Evolutionary conservation across 2,329 filamentous ascomycete genomes (phyloP).

Genomic region (Diplodia mutila): DNA sequence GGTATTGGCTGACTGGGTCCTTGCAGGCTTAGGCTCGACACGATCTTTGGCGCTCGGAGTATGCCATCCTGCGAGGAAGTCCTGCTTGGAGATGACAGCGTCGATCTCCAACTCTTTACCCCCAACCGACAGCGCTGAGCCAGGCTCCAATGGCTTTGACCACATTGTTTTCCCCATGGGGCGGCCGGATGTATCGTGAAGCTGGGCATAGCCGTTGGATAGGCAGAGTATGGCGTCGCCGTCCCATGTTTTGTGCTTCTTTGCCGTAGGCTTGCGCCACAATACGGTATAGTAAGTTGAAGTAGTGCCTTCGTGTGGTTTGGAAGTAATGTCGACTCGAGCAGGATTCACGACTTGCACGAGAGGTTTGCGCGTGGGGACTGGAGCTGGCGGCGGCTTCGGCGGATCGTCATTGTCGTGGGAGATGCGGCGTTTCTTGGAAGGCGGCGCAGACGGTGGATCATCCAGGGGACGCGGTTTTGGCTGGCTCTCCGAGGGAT

Average conservation of each 20-base stretch:
- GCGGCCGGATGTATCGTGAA: slow-evolving; percentile 66
- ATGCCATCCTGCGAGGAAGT: slow-evolving; percentile 57
- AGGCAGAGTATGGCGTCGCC: slow-evolving; percentile 69
- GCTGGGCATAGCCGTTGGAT: slow-evolving; percentile 59
- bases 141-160: slow-evolving; percentile 61
- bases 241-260: slow-evolving; percentile 80
- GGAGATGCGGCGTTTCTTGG: slow-evolving; percentile 48
- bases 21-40: slow-evolving; percentile 28
- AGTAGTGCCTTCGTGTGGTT: slow-evolving; percentile 27
- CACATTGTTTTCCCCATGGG: slow-evolving; percentile 64
- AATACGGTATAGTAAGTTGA: slow-evolving; percentile 51
- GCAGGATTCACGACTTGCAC: slow-evolving; percentile 33
- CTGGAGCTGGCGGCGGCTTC: slow-evolving; percentile 16
- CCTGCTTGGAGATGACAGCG: slow-evolving; percentile 61
- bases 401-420: slow-evolving; percentile 34
- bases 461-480: slow-evolving; percentile 29
- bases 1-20: slow-evolving; percentile 31
- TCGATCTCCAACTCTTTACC: slow-evolving; percentile 73
- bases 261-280: slow-evolving; percentile 67
- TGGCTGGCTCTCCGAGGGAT: neutral
- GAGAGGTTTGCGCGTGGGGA: slow-evolving; percentile 36
- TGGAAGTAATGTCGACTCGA: slow-evolving; percentile 29
- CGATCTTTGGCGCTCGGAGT: slow-evolving; percentile 42
- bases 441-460: slow-evolving; percentile 39
- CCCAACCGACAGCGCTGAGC: slow-evolving; percentile 63